Evolutionary conservation across 176 grass and related monocot genomes (phyloP).

Genomic region (Oryza australiensis): DNA sequence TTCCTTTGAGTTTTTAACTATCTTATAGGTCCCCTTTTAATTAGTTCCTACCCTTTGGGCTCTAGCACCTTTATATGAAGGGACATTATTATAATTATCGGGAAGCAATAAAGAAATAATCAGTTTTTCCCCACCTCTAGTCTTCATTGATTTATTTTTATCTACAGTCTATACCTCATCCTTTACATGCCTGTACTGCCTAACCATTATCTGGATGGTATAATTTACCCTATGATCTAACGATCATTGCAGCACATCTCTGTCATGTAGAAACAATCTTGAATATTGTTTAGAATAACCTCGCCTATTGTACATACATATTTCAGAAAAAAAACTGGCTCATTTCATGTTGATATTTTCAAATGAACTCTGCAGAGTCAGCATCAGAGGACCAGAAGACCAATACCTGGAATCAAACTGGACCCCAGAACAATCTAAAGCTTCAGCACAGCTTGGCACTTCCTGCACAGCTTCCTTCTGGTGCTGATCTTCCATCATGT

Average conservation of each 20-base stretch:
- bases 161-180: too few species aligned
- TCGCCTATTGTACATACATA: background rate
- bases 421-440: constrained; percentile 36
- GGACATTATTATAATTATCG: too few species aligned
- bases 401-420: constrained; percentile 48
- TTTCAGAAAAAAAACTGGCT: background rate
- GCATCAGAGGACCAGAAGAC: constrained; percentile 48
- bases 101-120: too few species aligned
- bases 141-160: too few species aligned
- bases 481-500: constrained; percentile 89
- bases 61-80: background rate
- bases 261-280: background rate
- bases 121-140: too few species aligned
- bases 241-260: background rate
- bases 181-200: too few species aligned
- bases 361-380: constrained; percentile 48
- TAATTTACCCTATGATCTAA: background rate
- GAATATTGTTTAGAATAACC: background rate
- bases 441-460: constrained; percentile 47
- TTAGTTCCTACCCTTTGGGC: background rate
- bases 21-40: background rate
- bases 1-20: background rate
- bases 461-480: constrained; percentile 70
- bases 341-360: constrained; percentile 7
- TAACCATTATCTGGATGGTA: background rate